phyloP scores from a whole-genome alignment of 306 rosid species.

The Elaeagnus macrophylla region DNA sequence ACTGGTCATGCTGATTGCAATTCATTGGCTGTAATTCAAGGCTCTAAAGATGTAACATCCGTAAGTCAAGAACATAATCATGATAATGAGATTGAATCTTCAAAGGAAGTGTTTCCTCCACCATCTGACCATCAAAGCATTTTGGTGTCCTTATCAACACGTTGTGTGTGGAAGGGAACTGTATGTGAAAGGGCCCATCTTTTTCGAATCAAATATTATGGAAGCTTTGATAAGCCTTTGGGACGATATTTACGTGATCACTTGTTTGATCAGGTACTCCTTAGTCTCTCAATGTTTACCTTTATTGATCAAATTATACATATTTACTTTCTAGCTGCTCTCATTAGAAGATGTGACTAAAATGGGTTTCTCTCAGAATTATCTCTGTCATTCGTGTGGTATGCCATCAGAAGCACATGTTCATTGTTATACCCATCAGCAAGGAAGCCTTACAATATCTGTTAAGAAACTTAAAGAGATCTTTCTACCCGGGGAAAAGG shows the following conservation, averaged over 20 bases:
- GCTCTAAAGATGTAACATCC: conserved; percentile 22
- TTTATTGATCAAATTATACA: too few relatives aligned
- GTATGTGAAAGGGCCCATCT: conserved; percentile 71
- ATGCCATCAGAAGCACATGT: conserved; percentile 83
- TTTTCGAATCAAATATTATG: conserved; percentile 74
- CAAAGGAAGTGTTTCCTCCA: conserved; percentile 63
- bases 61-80: conserved; percentile 20
- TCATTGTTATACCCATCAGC: conserved; percentile 75
- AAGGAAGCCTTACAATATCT: conserved; percentile 78
- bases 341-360: conserved; percentile 13
- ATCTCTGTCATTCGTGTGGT: conserved; percentile 60
- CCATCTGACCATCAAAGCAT: conserved; percentile 79
- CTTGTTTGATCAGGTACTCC: conserved; percentile 66
- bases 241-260: conserved; percentile 77
- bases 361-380: conserved; percentile 37
- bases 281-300: conserved; percentile 11
- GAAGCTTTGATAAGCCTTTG: conserved; percentile 74
- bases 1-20: conserved; percentile 14
- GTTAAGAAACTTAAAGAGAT: conserved; percentile 52
- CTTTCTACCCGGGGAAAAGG: conserved; percentile 58
- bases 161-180: conserved; percentile 81
- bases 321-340: conserved; percentile 1
- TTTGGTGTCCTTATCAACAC: conserved; percentile 67
- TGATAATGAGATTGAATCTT: conserved; percentile 25
- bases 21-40: conserved; percentile 30